Evolutionary conservation across 2,329 filamentous ascomycete species (phyloP), one percentile per base, ranked within the genome.

Genomic region (Daldinia sp.): DNA sequence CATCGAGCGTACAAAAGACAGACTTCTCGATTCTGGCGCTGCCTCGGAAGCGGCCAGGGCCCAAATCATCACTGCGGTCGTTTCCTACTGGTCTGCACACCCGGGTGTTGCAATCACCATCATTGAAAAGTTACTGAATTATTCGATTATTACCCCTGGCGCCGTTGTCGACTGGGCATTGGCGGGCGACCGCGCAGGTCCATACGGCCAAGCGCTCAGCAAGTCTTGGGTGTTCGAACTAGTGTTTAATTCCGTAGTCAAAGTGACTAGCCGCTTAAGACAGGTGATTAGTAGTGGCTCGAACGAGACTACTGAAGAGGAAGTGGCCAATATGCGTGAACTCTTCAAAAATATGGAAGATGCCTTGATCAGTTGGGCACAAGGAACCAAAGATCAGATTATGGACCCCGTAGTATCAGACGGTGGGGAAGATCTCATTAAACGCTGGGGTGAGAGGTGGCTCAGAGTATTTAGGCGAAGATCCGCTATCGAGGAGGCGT

Each of bases 51-150:
- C 87, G 2, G 94, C 93, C 1, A 89, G 94, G 44, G 88, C 90
- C 46, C 96, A 99, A 80, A 97, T 99, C 76, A 92, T 98, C 74
- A 89, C 91, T 4, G 93, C 93, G 4, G 94, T 98, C 42, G 93
- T 98, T 84, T 86, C 90, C 44, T 99, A 98, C 83, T 99, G 96
- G 96, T 88, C 88, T 53, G 91, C 95, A 35, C 95, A 99, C 75
- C 94, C 95, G 0, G 96, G 96, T 67, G 91, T 97, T 48, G 96
- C 94, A 2, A 89, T 98, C 73, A 93, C 92, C 74, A 97, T 99
- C 74, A 88, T 98, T 65, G 95, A 98, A 84, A 98, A 98, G 81
- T 87, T 99, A 4, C 90, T 99, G 74, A 99, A 98, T 82, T 99
- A 98, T 82, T 94, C 93, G 13, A 97, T 99, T 74, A 86, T 99